These are phyloP conservation scores for Aschersonia sp. DNA, from an alignment of 2,329 filamentous ascomycete species.

Conservation along the genomic window DNA sequence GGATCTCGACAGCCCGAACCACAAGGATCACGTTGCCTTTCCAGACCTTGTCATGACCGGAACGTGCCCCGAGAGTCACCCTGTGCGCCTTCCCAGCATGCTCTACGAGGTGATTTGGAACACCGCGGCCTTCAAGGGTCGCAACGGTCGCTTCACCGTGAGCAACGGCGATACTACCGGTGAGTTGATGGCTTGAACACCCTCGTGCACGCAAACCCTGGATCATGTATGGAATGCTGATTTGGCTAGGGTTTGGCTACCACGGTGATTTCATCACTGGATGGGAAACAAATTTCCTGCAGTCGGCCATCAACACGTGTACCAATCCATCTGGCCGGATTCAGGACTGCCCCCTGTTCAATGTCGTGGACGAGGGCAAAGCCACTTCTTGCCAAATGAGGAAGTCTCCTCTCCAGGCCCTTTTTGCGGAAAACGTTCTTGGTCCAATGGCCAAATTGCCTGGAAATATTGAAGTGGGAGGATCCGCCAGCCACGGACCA, in stretches of 20 bases:
- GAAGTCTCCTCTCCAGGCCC: conserved; percentile 32
- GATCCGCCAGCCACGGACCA: background rate
- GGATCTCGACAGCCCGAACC: conserved; percentile 37
- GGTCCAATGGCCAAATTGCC: conserved; percentile 47
- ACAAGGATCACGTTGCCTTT: conserved; percentile 60
- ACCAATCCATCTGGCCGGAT: conserved; percentile 56
- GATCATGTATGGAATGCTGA: conserved; percentile 1
- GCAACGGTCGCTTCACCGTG: conserved; percentile 57
- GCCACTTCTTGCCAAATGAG: conserved; percentile 45
- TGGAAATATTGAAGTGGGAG: conserved; percentile 33
- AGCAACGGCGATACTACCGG: conserved; percentile 66
- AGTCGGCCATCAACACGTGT: conserved; percentile 60
- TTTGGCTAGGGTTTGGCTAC: conserved; percentile 49
- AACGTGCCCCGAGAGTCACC: conserved; percentile 55
- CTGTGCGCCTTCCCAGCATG: conserved; percentile 55
- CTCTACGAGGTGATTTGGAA: conserved; percentile 81
- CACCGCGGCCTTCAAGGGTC: conserved; percentile 48
- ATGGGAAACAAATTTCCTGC: conserved; percentile 57
- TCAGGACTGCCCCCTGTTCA: conserved; percentile 62
- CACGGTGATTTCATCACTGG: conserved; percentile 71
- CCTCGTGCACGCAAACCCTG: background rate
- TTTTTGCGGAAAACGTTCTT: conserved; percentile 45
- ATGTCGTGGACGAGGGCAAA: conserved; percentile 47
- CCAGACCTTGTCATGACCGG: conserved; percentile 65
- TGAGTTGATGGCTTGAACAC: conserved; percentile 16